phyloP scores from a whole-genome alignment of 805 yeast genomes.

The Nakazawaea pomicola region DNA sequence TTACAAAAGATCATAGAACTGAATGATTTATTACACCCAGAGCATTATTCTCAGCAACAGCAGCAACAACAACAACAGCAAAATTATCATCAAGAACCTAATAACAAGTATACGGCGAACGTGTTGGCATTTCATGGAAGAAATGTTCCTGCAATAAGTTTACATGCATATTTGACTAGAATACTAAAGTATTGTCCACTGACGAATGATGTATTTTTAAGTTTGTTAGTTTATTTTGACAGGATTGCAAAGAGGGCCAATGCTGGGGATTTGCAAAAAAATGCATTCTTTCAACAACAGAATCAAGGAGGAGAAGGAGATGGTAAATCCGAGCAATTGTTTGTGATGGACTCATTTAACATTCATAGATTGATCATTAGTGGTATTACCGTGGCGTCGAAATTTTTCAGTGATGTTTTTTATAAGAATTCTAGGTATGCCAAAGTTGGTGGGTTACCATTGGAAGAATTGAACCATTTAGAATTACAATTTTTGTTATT shows the following conservation, averaged over 20 bases:
- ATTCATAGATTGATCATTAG: constrained; percentile 91
- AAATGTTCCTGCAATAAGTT: constrained; percentile 90
- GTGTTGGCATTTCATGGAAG: constrained; percentile 93
- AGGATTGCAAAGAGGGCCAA: constrained; percentile 85
- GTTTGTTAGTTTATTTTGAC: constrained; percentile 89
- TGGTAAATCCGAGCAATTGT: too few relatives aligned
- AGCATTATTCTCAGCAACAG: constrained; percentile 42
- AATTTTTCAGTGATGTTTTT: constrained; percentile 90
- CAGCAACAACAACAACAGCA: constrained; percentile 15
- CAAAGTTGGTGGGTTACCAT: constrained; percentile 90
- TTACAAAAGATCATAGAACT: constrained; percentile 85
- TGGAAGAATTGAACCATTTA: constrained; percentile 87
- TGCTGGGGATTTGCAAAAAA: constrained; percentile 28
- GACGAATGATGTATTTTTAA: constrained; percentile 93
- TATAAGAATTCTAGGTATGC: constrained; percentile 94
- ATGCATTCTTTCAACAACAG: constrained; percentile 10
- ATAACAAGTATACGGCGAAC: constrained; percentile 53
- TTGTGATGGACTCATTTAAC: constrained; percentile 94
- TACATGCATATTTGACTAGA: constrained; percentile 84
- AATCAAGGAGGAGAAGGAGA: constrained; percentile 23
- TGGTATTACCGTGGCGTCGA: constrained; percentile 92
- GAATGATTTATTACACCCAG: constrained; percentile 78
- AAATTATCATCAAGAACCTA: constrained; percentile 18
- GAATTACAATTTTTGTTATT: constrained; percentile 85
- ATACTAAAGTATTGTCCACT: constrained; percentile 96